A percentile compares a stretch with the other conserved stretches of the same genome.
Evolutionary conservation across 108 stramenopile genomes (phyloP).

Genomic region (Discostella pseudostelligera): DNA sequence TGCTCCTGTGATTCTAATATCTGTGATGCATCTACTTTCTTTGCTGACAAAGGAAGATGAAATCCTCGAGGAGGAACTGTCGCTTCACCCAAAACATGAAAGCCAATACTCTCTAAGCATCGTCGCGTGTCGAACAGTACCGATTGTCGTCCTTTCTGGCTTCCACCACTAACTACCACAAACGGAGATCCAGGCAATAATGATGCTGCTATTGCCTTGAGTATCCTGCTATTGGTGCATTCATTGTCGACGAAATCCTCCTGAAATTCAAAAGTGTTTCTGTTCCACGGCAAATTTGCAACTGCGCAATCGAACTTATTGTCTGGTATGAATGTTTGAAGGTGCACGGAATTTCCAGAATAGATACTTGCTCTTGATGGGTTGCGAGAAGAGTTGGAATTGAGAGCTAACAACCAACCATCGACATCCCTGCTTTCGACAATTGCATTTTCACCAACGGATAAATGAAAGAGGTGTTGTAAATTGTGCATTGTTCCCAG

Average conservation of each 20-base stretch:
- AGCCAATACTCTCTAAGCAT: conserved; percentile 13
- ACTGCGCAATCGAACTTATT: conserved; percentile 53
- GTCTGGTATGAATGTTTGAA: neutral
- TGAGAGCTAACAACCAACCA: neutral
- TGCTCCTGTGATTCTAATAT: neutral
- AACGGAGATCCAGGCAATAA: conserved; percentile 22
- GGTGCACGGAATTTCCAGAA: conserved; percentile 10
- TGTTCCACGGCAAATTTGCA: conserved; percentile 69
- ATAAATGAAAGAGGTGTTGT: conserved; percentile 34
- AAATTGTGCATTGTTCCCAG: conserved; percentile 52
- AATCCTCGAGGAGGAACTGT: conserved; percentile 35
- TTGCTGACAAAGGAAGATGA: conserved; percentile 23
- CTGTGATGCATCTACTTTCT: conserved; percentile 2
- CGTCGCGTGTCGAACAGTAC: neutral
- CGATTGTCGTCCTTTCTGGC: neutral
- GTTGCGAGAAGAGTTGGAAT: neutral
- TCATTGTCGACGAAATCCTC: neutral
- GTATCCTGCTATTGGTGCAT: conserved; percentile 15
- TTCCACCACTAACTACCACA: conserved; percentile 23
- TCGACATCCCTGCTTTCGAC: conserved; percentile 4
- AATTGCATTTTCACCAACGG: neutral
- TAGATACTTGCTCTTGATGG: conserved; percentile 10
- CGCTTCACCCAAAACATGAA: conserved; percentile 14
- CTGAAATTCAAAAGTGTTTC: conserved; percentile 29
- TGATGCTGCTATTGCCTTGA: conserved; percentile 1